These are phyloP conservation scores for Elsinoe perseae DNA, from an alignment of 2,329 filamentous ascomycete genomes.

Conservation along the genomic window DNA sequence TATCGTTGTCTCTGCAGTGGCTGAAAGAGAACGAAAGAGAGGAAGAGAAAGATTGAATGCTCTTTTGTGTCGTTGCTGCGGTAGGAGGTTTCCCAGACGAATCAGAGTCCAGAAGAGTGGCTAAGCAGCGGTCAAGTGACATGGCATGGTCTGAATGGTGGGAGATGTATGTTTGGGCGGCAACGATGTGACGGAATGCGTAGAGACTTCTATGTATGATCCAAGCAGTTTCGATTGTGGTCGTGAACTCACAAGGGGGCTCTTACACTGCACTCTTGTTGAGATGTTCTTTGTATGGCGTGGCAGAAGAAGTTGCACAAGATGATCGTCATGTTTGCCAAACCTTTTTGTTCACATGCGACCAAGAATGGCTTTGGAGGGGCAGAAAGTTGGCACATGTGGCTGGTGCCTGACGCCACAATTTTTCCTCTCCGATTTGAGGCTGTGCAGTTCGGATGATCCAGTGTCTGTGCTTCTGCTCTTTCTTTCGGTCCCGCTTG, in stretches of 20 bases:
- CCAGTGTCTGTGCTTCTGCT: not conserved
- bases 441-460: not conserved
- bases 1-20: not conserved
- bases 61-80: not conserved
- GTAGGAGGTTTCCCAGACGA: slow-evolving; percentile 3
- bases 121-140: slow-evolving; percentile 15
- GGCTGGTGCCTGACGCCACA: slow-evolving; percentile 1
- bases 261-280: not conserved
- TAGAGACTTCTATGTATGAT: no score
- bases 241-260: not conserved
- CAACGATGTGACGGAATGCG: slow-evolving; percentile 5
- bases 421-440: not conserved
- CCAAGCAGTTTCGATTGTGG: no score
- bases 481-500: not conserved
- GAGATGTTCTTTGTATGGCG: not conserved
- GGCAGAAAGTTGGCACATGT: slow-evolving; percentile 1
- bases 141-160: slow-evolving; percentile 4
- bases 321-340: not conserved
- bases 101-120: slow-evolving; percentile 7
- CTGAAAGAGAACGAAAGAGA: not conserved
- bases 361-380: no score
- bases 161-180: slow-evolving; percentile 7
- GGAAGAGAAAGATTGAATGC: not conserved
- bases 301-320: not conserved
- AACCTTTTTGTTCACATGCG: not conserved